Conservation (phyloP, 169 alveolate species). For the Plasmodium cynomolgi region DNA sequence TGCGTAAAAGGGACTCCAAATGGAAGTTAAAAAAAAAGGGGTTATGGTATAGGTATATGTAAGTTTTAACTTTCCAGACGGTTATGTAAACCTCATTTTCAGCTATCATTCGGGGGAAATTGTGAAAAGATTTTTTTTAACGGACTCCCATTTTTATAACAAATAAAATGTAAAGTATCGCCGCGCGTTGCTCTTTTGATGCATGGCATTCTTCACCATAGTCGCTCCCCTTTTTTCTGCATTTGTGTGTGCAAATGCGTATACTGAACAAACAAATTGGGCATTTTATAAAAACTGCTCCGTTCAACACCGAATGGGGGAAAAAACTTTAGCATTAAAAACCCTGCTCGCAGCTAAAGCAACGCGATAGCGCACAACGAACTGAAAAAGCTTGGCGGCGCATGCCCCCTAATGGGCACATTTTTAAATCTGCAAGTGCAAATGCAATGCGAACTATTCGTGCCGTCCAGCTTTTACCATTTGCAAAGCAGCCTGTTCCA, state of each 20-base stretch:
- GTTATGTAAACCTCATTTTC: not conserved
- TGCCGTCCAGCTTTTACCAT: not conserved
- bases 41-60: not conserved
- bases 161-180: not conserved
- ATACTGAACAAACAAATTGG: not conserved
- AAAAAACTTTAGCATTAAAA: not conserved
- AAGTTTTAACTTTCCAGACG: not conserved
- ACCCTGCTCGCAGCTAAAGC: not conserved
- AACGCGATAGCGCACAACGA: not conserved
- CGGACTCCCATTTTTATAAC: not conserved
- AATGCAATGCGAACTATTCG: not conserved
- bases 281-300: not conserved
- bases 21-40: not conserved
- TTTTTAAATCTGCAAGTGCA: not conserved
- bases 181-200: not conserved
- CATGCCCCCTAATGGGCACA: not conserved
- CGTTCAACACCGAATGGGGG: not conserved
- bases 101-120: not conserved
- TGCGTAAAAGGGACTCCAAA: not conserved
- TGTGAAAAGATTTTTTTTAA: not conserved
- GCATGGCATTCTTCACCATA: not conserved
- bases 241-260: not conserved
- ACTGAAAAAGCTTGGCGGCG: not conserved
- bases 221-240: not conserved
- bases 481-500: not conserved